Evolutionary conservation across 2,329 filamentous ascomycete genomes (phyloP).

Genomic region (Penicillium brasilianum): DNA sequence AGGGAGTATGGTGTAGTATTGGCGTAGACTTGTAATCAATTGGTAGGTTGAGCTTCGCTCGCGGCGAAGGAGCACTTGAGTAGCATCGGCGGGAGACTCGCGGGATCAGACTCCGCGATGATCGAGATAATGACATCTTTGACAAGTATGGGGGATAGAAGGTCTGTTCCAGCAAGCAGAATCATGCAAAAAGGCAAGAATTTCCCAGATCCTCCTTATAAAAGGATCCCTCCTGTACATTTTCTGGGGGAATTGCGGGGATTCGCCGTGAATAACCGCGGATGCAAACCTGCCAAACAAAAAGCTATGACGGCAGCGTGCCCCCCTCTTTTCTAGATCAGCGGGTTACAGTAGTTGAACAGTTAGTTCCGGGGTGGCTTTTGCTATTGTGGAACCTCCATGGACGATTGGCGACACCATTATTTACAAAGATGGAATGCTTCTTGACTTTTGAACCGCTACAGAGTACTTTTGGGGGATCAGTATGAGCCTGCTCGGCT

Average conservation of each 20-base stretch:
- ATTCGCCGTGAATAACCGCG: slow-evolving; percentile 37
- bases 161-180: slow-evolving; percentile 2
- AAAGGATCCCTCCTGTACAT: slow-evolving; percentile 13
- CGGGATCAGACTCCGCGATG: slow-evolving; percentile 23
- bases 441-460: neutral
- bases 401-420: neutral
- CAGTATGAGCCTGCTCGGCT: neutral
- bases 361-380: neutral
- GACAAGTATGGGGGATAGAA: neutral
- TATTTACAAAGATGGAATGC: neutral
- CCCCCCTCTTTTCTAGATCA: neutral
- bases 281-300: slow-evolving; percentile 26
- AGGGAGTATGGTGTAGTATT: slow-evolving; percentile 78
- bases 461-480: neutral
- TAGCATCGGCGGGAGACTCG: slow-evolving; percentile 45
- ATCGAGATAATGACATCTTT: slow-evolving; percentile 24
- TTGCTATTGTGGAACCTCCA: neutral
- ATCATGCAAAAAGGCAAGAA: slow-evolving; percentile 4
- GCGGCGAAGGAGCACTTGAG: slow-evolving; percentile 51
- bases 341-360: neutral
- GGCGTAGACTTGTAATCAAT: slow-evolving; percentile 85
- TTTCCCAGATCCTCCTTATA: slow-evolving; percentile 18
- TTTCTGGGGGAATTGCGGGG: slow-evolving; percentile 32
- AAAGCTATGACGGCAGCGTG: slow-evolving; percentile 15
- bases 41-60: slow-evolving; percentile 76